Conservation (phyloP, 2,329 filamentous ascomycete species). For the Amesomyces nigricolor region DNA sequence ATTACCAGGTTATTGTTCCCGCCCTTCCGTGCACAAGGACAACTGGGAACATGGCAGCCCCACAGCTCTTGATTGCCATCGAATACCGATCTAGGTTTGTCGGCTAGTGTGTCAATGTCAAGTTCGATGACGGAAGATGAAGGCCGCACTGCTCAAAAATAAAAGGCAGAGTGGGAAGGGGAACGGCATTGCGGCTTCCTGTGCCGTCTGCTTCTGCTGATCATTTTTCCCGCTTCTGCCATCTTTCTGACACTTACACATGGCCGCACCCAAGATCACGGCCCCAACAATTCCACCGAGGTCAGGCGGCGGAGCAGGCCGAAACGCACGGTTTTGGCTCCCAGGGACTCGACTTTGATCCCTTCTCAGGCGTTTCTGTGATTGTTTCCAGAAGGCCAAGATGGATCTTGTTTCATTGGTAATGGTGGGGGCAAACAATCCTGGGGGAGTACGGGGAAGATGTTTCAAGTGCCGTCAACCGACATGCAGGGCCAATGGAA, state of each 20-base stretch:
- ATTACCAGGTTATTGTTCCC: too few relatives aligned
- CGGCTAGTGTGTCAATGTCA: background rate
- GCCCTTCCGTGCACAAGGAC: too few relatives aligned
- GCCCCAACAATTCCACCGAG: too few relatives aligned
- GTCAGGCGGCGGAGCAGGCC: too few relatives aligned
- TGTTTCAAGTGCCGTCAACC: constrained; percentile 6
- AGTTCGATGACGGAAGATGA: background rate
- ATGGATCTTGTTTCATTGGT: background rate
- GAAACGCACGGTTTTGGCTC: background rate
- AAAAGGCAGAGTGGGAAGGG: background rate
- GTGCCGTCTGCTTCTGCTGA: background rate
- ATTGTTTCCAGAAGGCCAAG: background rate
- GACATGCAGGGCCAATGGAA: constrained; percentile 8
- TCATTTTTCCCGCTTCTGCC: too few relatives aligned
- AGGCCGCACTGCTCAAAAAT: background rate
- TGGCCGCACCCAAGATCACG: too few relatives aligned
- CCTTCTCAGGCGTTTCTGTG: background rate
- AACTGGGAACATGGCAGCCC: too few relatives aligned
- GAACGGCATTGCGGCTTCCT: background rate
- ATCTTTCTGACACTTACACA: too few relatives aligned
- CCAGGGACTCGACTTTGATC: background rate
- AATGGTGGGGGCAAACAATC: too few relatives aligned
- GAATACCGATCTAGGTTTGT: too few relatives aligned
- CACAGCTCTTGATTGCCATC: too few relatives aligned
- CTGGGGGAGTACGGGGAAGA: background rate